Evolutionary conservation across 139 green algal species (phyloP).

Genomic region (Gonium pectorale): DNA sequence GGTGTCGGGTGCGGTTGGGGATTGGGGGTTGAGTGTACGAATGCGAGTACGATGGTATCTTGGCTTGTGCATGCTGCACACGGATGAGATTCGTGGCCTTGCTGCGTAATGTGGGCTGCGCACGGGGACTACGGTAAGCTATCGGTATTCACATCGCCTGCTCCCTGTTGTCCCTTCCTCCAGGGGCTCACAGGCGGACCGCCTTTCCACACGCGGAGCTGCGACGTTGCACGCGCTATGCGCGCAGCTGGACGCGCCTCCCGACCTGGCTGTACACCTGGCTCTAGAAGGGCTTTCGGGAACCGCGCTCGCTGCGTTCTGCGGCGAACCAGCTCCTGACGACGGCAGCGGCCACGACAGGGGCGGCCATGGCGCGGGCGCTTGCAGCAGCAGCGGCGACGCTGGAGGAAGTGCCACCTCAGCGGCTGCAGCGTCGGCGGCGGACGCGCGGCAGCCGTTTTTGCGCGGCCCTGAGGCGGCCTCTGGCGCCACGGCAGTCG

Average conservation of each 20-base stretch:
- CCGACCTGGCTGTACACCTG: neutral
- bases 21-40: no score
- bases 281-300: conserved; percentile 4
- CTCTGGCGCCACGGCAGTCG: neutral
- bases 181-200: conserved; percentile 24
- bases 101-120: no score
- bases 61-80: no score
- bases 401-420: neutral
- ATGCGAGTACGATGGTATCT: no score
- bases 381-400: neutral
- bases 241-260: neutral
- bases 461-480: neutral
- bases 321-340: neutral
- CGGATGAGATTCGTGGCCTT: no score
- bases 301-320: neutral
- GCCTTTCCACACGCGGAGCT: neutral
- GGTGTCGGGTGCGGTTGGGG: no score
- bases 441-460: neutral
- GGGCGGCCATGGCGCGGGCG: neutral
- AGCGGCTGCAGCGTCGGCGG: neutral
- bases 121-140: no score
- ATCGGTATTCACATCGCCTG: no score
- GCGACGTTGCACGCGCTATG: neutral
- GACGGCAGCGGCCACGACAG: neutral
- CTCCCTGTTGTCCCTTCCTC: no score